Percentiles rank a stretch among this genome's conserved stretches.
Evolutionary conservation across 208 protist species (phyloP).

Genomic region (Endotrypanum monterogeii): DNA sequence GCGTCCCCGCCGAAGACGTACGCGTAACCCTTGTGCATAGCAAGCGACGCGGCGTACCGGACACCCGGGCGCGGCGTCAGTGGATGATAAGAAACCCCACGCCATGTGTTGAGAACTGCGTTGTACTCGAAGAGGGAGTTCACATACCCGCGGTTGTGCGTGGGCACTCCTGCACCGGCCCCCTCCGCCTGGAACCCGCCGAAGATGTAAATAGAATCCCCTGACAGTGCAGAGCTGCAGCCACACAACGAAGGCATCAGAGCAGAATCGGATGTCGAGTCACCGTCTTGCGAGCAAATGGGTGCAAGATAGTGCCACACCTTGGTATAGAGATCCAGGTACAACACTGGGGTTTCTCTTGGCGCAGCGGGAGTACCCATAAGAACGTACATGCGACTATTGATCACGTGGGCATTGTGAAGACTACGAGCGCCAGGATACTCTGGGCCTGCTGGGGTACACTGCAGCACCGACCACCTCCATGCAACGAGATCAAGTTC

Average conservation of each 20-base stretch:
- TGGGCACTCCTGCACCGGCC: too few species aligned
- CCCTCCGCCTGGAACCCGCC: constrained; percentile 38
- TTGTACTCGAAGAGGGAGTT: constrained; percentile 61
- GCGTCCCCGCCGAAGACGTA: constrained; percentile 83
- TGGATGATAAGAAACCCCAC: constrained; percentile 3
- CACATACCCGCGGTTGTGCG: constrained; percentile 36
- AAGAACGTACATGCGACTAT: constrained; percentile 79
- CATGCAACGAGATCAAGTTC: constrained; percentile 71
- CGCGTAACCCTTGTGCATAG: constrained; percentile 39
- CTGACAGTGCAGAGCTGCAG: constrained; percentile 57
- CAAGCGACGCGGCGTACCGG: constrained; percentile 68
- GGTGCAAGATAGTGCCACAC: constrained; percentile 55
- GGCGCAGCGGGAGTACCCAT: constrained; percentile 49
- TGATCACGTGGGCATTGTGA: constrained; percentile 70
- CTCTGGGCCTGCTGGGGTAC: constrained; percentile 49
- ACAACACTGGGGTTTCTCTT: constrained; percentile 46
- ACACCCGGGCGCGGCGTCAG: constrained; percentile 17
- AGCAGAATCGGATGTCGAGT: not conserved
- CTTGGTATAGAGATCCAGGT: constrained; percentile 54
- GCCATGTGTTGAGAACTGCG: constrained; percentile 42
- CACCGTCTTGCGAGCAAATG: constrained; percentile 2
- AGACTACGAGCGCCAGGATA: constrained; percentile 71
- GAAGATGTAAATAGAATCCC: constrained; percentile 65
- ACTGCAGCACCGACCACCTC: constrained; percentile 62
- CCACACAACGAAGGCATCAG: constrained; percentile 45